phyloP scores from a whole-genome alignment of 2,329 filamentous ascomycete genomes.

The Talaromyces rugulosus region DNA sequence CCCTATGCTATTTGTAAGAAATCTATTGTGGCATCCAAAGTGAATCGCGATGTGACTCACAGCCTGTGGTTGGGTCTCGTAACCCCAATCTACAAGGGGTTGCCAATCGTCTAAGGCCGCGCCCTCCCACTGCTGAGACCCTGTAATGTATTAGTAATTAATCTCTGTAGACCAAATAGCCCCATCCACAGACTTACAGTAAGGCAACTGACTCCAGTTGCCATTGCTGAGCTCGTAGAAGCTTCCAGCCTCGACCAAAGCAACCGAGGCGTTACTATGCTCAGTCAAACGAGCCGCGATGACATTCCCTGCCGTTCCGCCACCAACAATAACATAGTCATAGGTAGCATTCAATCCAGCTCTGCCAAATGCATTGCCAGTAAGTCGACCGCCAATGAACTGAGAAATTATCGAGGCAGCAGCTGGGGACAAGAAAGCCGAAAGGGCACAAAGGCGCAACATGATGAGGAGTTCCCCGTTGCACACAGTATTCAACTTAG shows the following conservation, averaged over 20 bases:
- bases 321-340: conserved; percentile 32
- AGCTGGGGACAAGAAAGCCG: no score
- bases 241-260: conserved; percentile 26
- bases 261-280: conserved; percentile 13
- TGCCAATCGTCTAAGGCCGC: background rate
- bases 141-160: no score
- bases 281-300: conserved; percentile 25
- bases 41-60: background rate
- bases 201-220: background rate
- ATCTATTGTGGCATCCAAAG: no score
- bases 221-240: conserved; percentile 11
- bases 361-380: no score
- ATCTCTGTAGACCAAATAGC: no score
- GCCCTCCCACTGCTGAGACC: background rate
- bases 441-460: no score
- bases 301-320: conserved; percentile 29
- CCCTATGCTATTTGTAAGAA: background rate
- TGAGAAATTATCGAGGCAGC: no score
- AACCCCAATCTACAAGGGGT: conserved; percentile 23
- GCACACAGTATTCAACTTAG: no score
- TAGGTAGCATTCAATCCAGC: background rate
- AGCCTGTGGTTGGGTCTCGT: conserved; percentile 20
- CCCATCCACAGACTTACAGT: background rate
- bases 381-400: no score
- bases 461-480: no score